A percentile compares a stretch with the other conserved stretches of the same genome.
phyloP scores from a whole-genome alignment of 768 basidiomycete genomes.

The Boletus subparvulus region DNA sequence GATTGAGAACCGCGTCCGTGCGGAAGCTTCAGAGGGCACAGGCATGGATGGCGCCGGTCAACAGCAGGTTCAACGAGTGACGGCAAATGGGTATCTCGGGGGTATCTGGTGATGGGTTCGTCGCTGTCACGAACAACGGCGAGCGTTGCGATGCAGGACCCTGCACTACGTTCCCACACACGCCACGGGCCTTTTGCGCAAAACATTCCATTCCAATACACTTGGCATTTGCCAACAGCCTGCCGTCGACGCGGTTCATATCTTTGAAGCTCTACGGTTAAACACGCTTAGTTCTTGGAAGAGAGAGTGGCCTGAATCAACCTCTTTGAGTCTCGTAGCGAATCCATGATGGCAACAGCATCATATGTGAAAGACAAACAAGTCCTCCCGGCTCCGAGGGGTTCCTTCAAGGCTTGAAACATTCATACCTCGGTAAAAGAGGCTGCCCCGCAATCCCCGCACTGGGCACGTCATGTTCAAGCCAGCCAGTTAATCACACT shows the following conservation, averaged over 20 bases:
- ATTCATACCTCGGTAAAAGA: not conserved
- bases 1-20: slow-evolving; percentile 40
- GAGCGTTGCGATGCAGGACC: slow-evolving; percentile 8
- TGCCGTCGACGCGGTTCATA: not conserved
- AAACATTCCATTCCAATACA: not conserved
- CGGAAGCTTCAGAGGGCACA: slow-evolving; percentile 54
- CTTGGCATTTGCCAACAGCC: too few relatives aligned
- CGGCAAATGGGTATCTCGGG: slow-evolving; percentile 18
- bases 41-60: slow-evolving; percentile 22
- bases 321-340: not conserved
- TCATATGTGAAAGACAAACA: not conserved
- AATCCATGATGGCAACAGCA: not conserved
- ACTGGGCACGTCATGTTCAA: not conserved
- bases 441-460: not conserved
- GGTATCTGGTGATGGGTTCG: slow-evolving; percentile 15
- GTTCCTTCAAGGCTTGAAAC: not conserved
- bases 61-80: not conserved
- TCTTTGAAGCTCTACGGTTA: not conserved
- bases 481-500: too few relatives aligned
- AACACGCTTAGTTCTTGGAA: not conserved
- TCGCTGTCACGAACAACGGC: slow-evolving; percentile 20
- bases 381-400: not conserved
- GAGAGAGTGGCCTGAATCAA: not conserved
- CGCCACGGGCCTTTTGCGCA: not conserved
- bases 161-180: slow-evolving; percentile 21